Percentiles rank a stretch among this genome's conserved stretches.
These are phyloP conservation scores for Cladophialophora exuberans DNA, from an alignment of 2,329 filamentous ascomycete genomes.

Conservation along the genomic window DNA sequence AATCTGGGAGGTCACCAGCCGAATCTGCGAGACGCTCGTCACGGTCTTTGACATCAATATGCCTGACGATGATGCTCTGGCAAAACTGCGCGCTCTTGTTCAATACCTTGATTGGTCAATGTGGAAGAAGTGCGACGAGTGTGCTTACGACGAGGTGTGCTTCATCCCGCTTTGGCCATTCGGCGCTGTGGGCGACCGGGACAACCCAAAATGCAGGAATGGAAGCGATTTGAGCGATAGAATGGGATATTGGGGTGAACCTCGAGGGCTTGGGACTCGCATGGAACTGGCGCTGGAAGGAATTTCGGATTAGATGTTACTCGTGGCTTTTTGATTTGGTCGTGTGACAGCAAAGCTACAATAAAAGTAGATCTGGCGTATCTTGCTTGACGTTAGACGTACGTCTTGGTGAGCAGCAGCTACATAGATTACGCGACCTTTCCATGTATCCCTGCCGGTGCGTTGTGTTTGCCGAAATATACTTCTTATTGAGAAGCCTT, in stretches of 20 bases:
- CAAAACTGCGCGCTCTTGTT: constrained; percentile 46
- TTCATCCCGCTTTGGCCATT: constrained; percentile 68
- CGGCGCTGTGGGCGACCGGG: constrained; percentile 59
- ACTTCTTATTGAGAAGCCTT: no score
- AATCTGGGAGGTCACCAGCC: constrained; percentile 38
- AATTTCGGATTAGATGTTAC: background rate
- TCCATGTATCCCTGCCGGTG: no score
- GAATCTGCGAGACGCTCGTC: constrained; percentile 40
- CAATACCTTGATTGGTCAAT: constrained; percentile 60
- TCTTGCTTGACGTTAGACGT: no score
- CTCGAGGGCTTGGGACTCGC: background rate
- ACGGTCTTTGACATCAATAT: constrained; percentile 30
- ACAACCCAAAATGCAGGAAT: constrained; percentile 50
- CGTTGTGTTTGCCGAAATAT: no score
- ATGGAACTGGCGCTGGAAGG: background rate
- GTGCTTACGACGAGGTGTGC: constrained; percentile 59
- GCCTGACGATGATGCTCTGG: constrained; percentile 1
- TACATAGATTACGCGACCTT: no score
- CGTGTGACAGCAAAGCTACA: background rate
- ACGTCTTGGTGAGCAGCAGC: no score
- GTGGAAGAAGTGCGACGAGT: constrained; percentile 60
- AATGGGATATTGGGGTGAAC: constrained; percentile 15
- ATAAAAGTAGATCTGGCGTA: no score
- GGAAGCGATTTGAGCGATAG: constrained; percentile 20
- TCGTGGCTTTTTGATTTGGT: background rate